These are phyloP conservation scores for Asterophora parasitica DNA, from an alignment of 768 basidiomycete species.

Conservation along the genomic window DNA sequence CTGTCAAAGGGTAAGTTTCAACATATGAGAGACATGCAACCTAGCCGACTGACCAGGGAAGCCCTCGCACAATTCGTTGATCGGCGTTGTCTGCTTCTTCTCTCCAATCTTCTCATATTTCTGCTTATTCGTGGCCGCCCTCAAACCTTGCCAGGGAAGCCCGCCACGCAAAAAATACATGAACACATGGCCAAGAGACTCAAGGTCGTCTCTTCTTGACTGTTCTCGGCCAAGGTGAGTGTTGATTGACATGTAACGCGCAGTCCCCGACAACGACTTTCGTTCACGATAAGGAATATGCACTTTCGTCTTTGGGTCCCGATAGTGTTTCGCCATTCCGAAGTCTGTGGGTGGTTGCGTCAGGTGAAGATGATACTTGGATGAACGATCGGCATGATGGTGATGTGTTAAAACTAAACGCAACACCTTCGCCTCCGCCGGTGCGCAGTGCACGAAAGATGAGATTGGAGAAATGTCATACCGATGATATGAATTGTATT, in stretches of 20 bases:
- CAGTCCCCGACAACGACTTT: conserved; percentile 94
- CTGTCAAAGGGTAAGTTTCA: conserved; percentile 33
- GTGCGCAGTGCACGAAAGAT: conserved; percentile 8
- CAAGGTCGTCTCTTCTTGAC: conserved; percentile 92
- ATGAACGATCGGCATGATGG: background rate
- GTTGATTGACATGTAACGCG: conserved; percentile 99
- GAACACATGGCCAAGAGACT: conserved; percentile 97
- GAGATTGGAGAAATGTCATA: conserved; percentile 32
- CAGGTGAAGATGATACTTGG: background rate
- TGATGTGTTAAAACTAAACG: background rate
- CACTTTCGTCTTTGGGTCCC: conserved; percentile 95
- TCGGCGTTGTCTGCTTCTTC: conserved; percentile 94
- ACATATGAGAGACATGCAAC: background rate
- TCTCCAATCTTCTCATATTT: conserved; percentile 99
- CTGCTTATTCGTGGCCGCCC: conserved; percentile 98
- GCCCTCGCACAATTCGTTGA: conserved; percentile 91
- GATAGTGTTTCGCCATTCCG: conserved; percentile 99
- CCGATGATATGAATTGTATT: conserved; percentile 86
- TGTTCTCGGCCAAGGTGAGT: conserved; percentile 95
- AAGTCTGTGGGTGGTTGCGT: conserved; percentile 55
- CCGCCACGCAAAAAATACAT: conserved; percentile 98
- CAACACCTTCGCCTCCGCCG: no score
- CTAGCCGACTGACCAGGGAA: conserved; percentile 71
- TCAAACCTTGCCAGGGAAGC: conserved; percentile 95
- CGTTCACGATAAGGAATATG: conserved; percentile 99